Percentiles rank a stretch among this genome's conserved stretches.
Evolutionary conservation across 805 yeast species (phyloP).

Genomic region (Candida argentea): DNA sequence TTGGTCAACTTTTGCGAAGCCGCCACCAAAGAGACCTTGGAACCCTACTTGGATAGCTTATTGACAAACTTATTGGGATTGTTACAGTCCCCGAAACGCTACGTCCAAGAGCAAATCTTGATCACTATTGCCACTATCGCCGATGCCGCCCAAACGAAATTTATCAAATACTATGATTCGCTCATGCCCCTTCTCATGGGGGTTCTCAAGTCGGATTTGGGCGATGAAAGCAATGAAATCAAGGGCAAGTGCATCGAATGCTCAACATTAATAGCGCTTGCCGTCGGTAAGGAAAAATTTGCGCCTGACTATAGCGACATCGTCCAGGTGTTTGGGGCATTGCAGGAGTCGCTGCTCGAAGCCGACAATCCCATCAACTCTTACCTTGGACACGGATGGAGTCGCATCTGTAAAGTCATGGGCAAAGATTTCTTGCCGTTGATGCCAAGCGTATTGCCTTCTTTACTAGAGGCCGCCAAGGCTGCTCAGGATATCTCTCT

Average conservation of each 20-base stretch:
- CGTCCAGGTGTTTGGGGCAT: slow-evolving; percentile 57
- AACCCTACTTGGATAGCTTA: slow-evolving; percentile 84
- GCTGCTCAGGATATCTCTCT: slow-evolving; percentile 84
- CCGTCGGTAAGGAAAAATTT: slow-evolving; percentile 90
- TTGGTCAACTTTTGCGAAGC: slow-evolving; percentile 90
- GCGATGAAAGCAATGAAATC: slow-evolving; percentile 64
- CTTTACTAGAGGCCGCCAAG: slow-evolving; percentile 76
- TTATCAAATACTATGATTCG: slow-evolving; percentile 86
- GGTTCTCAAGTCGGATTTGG: slow-evolving; percentile 71
- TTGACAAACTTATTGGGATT: slow-evolving; percentile 64
- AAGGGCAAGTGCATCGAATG: slow-evolving; percentile 95
- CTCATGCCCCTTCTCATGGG: slow-evolving; percentile 81
- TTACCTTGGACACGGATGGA: slow-evolving; percentile 93
- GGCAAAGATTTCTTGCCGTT: slow-evolving; percentile 82
- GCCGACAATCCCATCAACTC: slow-evolving; percentile 85
- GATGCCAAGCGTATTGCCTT: slow-evolving; percentile 78
- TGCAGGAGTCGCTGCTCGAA: slow-evolving; percentile 50
- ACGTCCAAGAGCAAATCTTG: slow-evolving; percentile 94
- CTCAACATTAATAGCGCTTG: slow-evolving; percentile 85
- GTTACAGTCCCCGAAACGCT: slow-evolving; percentile 77
- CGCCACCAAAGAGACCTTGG: slow-evolving; percentile 76
- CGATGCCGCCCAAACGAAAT: slow-evolving; percentile 85
- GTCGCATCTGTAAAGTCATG: slow-evolving; percentile 77
- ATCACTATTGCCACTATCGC: slow-evolving; percentile 97
- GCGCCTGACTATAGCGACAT: slow-evolving; percentile 64